Evolutionary conservation across 805 yeast species (phyloP).

Genomic region (Sporopachydermia quercuum): DNA sequence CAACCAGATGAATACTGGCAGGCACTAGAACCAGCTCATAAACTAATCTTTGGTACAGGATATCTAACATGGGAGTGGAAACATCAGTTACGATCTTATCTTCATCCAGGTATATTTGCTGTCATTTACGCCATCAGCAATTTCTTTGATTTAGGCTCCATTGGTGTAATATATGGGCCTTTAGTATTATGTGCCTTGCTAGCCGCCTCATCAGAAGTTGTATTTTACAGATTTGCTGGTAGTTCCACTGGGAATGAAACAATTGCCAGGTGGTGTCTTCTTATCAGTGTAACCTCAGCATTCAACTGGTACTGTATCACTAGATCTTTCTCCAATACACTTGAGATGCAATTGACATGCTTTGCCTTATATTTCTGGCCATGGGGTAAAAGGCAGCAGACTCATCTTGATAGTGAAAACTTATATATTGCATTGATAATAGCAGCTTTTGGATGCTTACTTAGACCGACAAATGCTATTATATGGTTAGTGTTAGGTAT

Average conservation of each 20-base stretch:
- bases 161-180: constrained; percentile 22
- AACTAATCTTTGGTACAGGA: constrained; percentile 62
- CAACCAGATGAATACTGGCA: constrained; percentile 97
- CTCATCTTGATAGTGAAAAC: constrained; percentile 4
- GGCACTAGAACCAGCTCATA: constrained; percentile 82
- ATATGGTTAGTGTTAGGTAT: constrained; percentile 60
- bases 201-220: constrained; percentile 60
- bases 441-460: constrained; percentile 49
- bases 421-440: constrained; percentile 27
- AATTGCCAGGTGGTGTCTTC: constrained; percentile 28
- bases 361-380: constrained; percentile 63
- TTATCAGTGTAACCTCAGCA: constrained; percentile 42
- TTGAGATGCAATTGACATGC: constrained; percentile 61
- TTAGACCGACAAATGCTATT: constrained; percentile 74
- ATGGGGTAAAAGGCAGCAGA: constrained; percentile 23
- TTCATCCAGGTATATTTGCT: constrained; percentile 66
- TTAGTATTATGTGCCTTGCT: constrained; percentile 45
- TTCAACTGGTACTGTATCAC: constrained; percentile 76
- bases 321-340: constrained; percentile 72
- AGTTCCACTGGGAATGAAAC: constrained; percentile 13
- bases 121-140: constrained; percentile 24
- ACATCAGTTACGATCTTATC: constrained; percentile 54
- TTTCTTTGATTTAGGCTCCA: constrained; percentile 19
- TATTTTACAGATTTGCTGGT: constrained; percentile 33
- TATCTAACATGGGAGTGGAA: constrained; percentile 92